Percentiles rank a stretch among this genome's conserved stretches.
These are phyloP conservation scores for Ophiostoma triangulosporum DNA, from an alignment of 2,329 filamentous ascomycete genomes.

Conservation along the genomic window DNA sequence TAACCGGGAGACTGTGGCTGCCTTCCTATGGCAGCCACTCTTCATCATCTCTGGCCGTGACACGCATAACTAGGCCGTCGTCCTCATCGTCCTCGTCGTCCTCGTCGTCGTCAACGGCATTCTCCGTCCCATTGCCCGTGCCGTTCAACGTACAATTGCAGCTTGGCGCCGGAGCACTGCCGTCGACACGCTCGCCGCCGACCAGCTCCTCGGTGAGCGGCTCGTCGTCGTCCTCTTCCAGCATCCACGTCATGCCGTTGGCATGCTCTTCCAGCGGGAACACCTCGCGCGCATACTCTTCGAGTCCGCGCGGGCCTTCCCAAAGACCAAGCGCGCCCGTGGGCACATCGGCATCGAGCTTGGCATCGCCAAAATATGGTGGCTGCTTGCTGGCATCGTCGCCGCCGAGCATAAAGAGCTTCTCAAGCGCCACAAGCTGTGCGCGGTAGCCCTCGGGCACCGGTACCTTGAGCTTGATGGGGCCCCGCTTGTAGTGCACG, in stretches of 20 bases:
- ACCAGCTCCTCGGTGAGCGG: slow-evolving; percentile 26
- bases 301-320: slow-evolving; percentile 80
- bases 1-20: background rate
- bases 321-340: slow-evolving; percentile 68
- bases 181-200: slow-evolving; percentile 23
- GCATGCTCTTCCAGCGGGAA: slow-evolving; percentile 91
- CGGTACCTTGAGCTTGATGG: slow-evolving; percentile 72
- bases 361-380: slow-evolving; percentile 46
- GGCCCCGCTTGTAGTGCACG: slow-evolving; percentile 63
- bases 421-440: slow-evolving; percentile 61
- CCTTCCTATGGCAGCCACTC: slow-evolving; percentile 40
- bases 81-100: slow-evolving; percentile 38
- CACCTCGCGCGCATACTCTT: slow-evolving; percentile 89
- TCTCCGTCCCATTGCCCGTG: slow-evolving; percentile 12
- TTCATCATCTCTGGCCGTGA: slow-evolving; percentile 43
- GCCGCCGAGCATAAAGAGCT: slow-evolving; percentile 39
- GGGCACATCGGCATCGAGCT: slow-evolving; percentile 51
- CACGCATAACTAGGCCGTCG: slow-evolving; percentile 44
- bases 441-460: slow-evolving; percentile 80
- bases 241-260: slow-evolving; percentile 91
- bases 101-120: slow-evolving; percentile 28
- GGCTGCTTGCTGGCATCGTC: slow-evolving; percentile 43
- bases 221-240: slow-evolving; percentile 29
- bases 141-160: background rate
- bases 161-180: background rate